These are phyloP conservation scores for Lachnellula hyalina DNA, from an alignment of 2,329 filamentous ascomycete species.

Conservation along the genomic window DNA sequence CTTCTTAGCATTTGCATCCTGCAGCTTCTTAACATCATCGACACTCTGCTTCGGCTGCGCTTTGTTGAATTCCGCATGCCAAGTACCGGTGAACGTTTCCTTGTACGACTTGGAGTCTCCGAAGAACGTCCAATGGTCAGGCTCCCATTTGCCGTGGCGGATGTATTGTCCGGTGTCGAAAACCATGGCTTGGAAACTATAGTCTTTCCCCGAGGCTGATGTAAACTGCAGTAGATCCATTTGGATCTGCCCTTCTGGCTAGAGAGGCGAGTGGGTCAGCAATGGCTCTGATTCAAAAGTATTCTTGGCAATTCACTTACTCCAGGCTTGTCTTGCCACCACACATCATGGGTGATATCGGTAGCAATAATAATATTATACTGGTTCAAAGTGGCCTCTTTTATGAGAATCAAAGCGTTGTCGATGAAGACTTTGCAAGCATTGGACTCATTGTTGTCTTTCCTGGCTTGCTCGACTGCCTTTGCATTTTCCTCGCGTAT, in stretches of 20 bases:
- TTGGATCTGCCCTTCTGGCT: background rate
- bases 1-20: too few relatives aligned
- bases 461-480: background rate
- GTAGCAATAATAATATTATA: background rate
- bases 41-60: background rate
- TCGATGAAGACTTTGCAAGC: background rate
- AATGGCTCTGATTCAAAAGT: background rate
- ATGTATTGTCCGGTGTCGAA: background rate
- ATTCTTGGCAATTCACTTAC: background rate
- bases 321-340: background rate
- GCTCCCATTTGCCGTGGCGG: background rate
- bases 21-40: too few relatives aligned
- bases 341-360: background rate
- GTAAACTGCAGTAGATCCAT: background rate
- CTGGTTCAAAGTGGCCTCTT: background rate
- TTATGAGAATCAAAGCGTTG: background rate
- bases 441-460: background rate
- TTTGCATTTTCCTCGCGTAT: background rate
- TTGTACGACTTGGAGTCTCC: background rate
- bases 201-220: background rate
- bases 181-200: background rate
- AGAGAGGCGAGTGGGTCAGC: too few relatives aligned
- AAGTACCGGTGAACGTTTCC: background rate
- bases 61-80: background rate
- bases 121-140: background rate